Base-by-base conservation (phyloP, 108 stramenopile species). In the Skeletonema grethae region DNA sequence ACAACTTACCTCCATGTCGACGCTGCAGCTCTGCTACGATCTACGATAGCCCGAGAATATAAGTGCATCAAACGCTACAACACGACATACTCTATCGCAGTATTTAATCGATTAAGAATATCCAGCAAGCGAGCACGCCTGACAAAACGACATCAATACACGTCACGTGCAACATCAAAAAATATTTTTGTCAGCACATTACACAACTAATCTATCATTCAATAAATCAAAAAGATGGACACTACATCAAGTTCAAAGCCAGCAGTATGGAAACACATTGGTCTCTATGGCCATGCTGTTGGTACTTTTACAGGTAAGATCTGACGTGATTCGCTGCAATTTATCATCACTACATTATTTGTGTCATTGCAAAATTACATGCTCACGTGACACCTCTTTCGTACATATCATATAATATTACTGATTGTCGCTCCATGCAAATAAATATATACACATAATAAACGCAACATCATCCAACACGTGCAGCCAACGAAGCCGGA, bases 251-350 rank as follows among this genome's bases (percentile, higher is more conserved):
- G 46, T 18, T 5, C 5, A 45, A 69, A 45, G 41, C 71, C 79
- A 29, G 43, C 59, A 4, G 69, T 68, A 25, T 95, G 94, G 94
- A 92, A 91, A 63, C 91, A 95, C 57, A 95, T 95, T 76, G 94
- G 94, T 13, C 81, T 95, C 32, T 89, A 93, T 78, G 91, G 91
- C 12, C 88, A 92, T 70, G 87, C 91, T 18, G 91, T 95, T 67
- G 94, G 94, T 8, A 93, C 88, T 39, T 93, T 92, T 70, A 68
- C 84, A 4, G 82, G 82, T 85, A 36, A 74, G 84, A 28, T 28
- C 25, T 34, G 2, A 34, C 32, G 1, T 34, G 32, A 28, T 28
- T 28, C 25, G 1, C 1, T 28, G 25, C 25, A 28, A 28, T 28
- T 28, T 28, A 28, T 28, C 25, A 28, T 28, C 25, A 28, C 25